Percentiles rank a stretch among this genome's conserved stretches.
phyloP scores from a whole-genome alignment of 768 basidiomycete species.

The Psilocybe sp. region DNA sequence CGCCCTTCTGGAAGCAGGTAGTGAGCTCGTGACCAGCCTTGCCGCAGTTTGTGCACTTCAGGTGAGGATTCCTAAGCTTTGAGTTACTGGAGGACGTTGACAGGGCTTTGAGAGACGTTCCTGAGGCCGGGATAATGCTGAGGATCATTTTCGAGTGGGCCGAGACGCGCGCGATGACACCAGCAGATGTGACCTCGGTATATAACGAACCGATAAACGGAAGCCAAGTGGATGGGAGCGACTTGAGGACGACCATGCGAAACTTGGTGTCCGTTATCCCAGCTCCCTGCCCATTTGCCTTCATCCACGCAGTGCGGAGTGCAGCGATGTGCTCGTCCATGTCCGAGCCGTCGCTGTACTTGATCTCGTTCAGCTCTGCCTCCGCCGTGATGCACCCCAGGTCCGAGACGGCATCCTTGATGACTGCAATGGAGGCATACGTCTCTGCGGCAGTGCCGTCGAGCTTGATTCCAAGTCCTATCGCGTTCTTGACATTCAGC shows the following conservation, averaged over 20 bases:
- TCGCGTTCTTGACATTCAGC: constrained; percentile 13
- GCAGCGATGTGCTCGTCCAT: constrained; percentile 12
- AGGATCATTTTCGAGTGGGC: constrained; percentile 4
- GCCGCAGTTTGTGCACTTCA: constrained; percentile 19
- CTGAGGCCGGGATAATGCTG: background rate
- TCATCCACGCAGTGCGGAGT: constrained; percentile 7
- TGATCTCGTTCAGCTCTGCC: constrained; percentile 2
- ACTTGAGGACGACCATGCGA: constrained; percentile 14
- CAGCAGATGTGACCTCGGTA: constrained; percentile 2
- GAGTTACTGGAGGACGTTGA: background rate
- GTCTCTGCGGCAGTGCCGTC: constrained; percentile 13
- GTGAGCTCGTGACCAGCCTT: constrained; percentile 18
- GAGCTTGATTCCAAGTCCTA: constrained; percentile 13
- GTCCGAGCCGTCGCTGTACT: constrained; percentile 8
- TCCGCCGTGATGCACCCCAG: constrained; percentile 8
- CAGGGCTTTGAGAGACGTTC: background rate
- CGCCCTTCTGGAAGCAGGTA: constrained; percentile 29
- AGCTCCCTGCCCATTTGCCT: constrained; percentile 6
- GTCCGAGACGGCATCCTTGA: constrained; percentile 6
- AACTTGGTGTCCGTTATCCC: constrained; percentile 12
- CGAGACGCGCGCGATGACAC: constrained; percentile 6
- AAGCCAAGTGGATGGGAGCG: constrained; percentile 19
- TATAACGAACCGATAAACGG: constrained; percentile 14
- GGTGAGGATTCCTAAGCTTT: background rate
- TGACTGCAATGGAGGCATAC: constrained; percentile 12